Percentiles rank a stretch among this genome's conserved stretches.
Evolutionary conservation across 2,329 filamentous ascomycete species (phyloP).

Genomic region (Coniochaeta sp.): DNA sequence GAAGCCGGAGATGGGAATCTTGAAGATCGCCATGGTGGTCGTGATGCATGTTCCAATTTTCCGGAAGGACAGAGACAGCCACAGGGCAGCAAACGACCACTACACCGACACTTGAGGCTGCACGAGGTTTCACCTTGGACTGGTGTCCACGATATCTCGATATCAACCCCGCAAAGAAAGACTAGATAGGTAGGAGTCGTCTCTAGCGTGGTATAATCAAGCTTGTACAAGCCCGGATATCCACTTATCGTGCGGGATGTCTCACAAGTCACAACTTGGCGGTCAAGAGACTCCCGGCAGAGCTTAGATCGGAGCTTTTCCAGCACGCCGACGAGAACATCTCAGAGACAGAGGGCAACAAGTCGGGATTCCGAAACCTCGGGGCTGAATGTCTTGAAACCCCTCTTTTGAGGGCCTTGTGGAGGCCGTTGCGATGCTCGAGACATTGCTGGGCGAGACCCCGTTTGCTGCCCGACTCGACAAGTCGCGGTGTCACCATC

Average conservation of each 20-base stretch:
- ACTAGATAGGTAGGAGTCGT: too few relatives aligned
- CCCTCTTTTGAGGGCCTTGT: not conserved
- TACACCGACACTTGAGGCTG: not conserved
- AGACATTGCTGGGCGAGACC: not conserved
- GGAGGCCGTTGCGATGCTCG: not conserved
- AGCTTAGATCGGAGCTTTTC: not conserved
- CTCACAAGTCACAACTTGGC: not conserved
- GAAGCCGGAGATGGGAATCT: not conserved
- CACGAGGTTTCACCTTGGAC: not conserved
- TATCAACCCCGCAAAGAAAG: not conserved
- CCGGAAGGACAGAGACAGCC: not conserved
- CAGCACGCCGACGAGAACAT: not conserved
- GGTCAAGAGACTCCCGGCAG: not conserved
- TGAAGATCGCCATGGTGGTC: not conserved
- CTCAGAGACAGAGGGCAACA: not conserved
- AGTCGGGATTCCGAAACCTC: not conserved
- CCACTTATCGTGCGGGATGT: slow-evolving; percentile 1
- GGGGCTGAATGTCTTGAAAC: not conserved
- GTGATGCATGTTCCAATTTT: not conserved
- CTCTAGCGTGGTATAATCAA: too few relatives aligned
- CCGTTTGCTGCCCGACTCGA: not conserved
- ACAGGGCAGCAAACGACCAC: not conserved
- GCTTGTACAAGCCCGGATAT: too few relatives aligned
- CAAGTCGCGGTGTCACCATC: not conserved
- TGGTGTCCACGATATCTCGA: not conserved